Evolutionary conservation across 495 filamentous ascomycete genomes (phyloP).

Genomic region (Lophium mytilinum): DNA sequence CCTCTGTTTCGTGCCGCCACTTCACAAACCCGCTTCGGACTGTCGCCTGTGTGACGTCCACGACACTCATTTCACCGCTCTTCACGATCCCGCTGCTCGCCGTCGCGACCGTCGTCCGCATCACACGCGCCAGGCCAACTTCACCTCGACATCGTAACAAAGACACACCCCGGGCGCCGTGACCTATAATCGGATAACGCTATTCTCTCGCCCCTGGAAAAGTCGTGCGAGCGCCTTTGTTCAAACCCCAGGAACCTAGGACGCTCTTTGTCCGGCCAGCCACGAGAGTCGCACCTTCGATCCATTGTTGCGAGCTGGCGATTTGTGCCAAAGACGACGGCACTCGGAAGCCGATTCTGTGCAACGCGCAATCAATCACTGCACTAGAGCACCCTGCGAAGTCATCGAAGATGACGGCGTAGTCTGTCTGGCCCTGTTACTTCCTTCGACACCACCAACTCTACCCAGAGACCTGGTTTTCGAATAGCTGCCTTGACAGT

Average conservation of each 20-base stretch:
- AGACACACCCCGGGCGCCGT: background rate
- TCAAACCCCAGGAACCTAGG: too few species aligned
- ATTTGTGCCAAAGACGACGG: slow-evolving; percentile 1
- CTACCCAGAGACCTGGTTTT: slow-evolving; percentile 15
- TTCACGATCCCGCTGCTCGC: background rate
- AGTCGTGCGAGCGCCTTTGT: too few species aligned
- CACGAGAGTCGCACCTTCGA: background rate
- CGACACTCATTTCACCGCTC: slow-evolving; percentile 13
- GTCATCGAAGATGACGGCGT: slow-evolving; percentile 19
- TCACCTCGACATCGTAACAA: background rate
- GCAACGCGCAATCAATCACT: background rate
- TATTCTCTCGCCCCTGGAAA: too few species aligned
- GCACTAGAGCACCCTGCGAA: slow-evolving; percentile 3
- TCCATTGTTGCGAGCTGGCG: slow-evolving; percentile 6
- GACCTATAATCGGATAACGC: too few species aligned
- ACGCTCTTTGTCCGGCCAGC: too few species aligned
- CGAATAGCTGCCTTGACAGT: slow-evolving; percentile 21
- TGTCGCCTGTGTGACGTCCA: background rate
- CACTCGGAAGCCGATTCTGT: background rate
- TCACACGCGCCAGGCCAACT: background rate
- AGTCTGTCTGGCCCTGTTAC: slow-evolving; percentile 2
- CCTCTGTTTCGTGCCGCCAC: slow-evolving; percentile 8
- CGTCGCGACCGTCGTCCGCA: background rate
- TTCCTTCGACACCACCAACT: background rate
- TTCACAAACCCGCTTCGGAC: slow-evolving; percentile 1